Evolutionary conservation across 2,329 filamentous ascomycete genomes (phyloP), one percentile per base, ranked within the genome.

Genomic region (Colletotrichum cuscutae): DNA sequence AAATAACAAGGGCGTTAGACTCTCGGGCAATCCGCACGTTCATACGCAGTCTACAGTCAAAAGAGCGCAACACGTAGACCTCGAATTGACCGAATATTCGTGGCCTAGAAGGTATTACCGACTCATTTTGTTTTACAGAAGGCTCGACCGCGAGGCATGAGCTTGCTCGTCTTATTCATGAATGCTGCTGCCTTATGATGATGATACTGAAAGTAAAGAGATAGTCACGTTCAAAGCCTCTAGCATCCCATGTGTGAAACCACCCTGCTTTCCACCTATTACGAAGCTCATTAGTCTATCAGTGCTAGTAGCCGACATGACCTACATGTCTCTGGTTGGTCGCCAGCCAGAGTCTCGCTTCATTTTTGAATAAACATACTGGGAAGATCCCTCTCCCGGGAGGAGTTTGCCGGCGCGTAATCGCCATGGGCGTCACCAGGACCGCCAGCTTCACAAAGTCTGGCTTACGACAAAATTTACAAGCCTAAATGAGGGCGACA

Each of bases 1-100:
- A 22, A 1, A 13, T 3, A 24, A 3, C 1, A 22, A n/a, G 19
- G 42, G 0, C 19, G 0, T 5, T 0, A 49, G 42, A 22, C 8
- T 5, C 8, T 49, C 19, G 19, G 19, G 3, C 19, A n/a, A 49
- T 1, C 1, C 8, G 42, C 19, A 49, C 42, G 7, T 22, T 49
- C 19, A 22, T 8, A 49, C 19, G 0, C 0, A 49, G 37, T 7
- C 42, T 22, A n/a, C 2, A 1, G 4, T 49, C 15, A 11, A 49
- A 4, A 9, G 1, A 49, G 8, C 15, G 6, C 42, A 11, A 11
- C 42, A 49, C 3, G 8, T 11, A 49, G 19, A n/a, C 19, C 1
- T 22, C 15, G 7, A 9, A 49, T n/a, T 22, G 8, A 2, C 42
- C 19, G 0, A 49, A 4, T 22, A 8, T 42, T 42, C 37, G 42